Base-by-base conservation (phyloP, 2,329 filamentous ascomycete genomes). In the Purpureocillium takamizusanense region DNA sequence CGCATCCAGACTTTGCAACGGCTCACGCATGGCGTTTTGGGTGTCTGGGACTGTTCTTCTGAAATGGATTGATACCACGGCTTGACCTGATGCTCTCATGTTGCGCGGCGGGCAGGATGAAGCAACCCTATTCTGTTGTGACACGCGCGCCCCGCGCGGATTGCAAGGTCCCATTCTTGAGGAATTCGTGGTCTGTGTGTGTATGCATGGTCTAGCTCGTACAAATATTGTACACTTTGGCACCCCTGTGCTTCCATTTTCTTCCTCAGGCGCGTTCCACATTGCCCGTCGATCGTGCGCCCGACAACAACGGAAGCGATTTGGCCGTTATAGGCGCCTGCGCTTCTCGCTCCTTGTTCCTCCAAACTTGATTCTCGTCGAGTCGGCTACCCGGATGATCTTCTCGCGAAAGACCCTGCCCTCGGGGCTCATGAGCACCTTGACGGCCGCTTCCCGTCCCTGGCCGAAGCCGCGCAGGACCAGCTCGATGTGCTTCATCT, bases 351-450 rank as follows among this genome's bases (percentile, higher is more conserved):
- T 90, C 63, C 89, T 85, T 30, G 85, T 86, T 56, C 92, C 94
- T 65, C 89, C 92, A 70, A 97, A 95, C 71, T 98, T 98, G 62
- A 97, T 63, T 53, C 83, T 83, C 39, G 90, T 97, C 31, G 78
- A 73, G 65, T 98, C 92, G 25, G 85, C 80, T 44, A 98, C 83
- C 51, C 80, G 81, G 31, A 78, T 69, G 48, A 98, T 84, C 66
- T 84, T 79, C 25, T 74, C 68, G 49, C 87, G 76, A 48, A 97
- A 63, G 51, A 78, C 60, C 55, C 77, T 80, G 41, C 92, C 92
- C 60, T 98, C 90, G 16, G 72, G 80, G 28, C 90, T 89, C 61
- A 98, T 66, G 42, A 98, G 65, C 6, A 89, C 85, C 72, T 97
- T 98, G 39, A 81, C 81, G 38, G 88, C 83, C 2, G 92, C 92